Percentiles rank a stretch among this genome's conserved stretches.
phyloP scores from a whole-genome alignment of 2,329 filamentous ascomycete species.

The Fusarium annulatum region DNA sequence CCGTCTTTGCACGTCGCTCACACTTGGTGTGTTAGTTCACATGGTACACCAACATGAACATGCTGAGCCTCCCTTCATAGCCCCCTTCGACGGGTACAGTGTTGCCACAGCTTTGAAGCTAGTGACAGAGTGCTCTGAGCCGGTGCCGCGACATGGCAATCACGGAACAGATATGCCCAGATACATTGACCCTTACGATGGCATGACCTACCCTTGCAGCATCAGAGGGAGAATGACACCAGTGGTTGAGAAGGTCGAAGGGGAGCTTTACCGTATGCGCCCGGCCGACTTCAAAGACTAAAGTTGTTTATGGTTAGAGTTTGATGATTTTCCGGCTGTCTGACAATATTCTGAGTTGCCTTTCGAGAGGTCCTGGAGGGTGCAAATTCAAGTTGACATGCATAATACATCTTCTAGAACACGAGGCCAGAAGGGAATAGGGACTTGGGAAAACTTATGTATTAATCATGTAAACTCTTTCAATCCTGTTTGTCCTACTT shows the following conservation, averaged over 20 bases:
- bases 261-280: neutral
- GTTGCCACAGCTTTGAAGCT: fast-evolving
- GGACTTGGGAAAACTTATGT: neutral
- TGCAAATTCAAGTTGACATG: neutral
- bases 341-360: no score
- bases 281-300: neutral
- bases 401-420: neutral
- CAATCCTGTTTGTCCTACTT: neutral
- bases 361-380: neutral
- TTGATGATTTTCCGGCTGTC: fast-evolving
- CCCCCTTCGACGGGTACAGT: neutral
- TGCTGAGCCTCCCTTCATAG: fast-evolving
- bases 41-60: neutral
- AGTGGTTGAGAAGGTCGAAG: fast-evolving
- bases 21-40: neutral
- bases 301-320: fast-evolving
- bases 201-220: neutral
- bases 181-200: neutral
- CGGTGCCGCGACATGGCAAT: neutral
- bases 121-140: neutral
- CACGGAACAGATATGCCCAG: neutral
- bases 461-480: neutral
- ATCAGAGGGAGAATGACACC: neutral
- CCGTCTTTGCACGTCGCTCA: fast-evolving
- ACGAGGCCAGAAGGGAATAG: no score